phyloP scores from a whole-genome alignment of 2,329 filamentous ascomycete species.

The Fusarium hainanense region DNA sequence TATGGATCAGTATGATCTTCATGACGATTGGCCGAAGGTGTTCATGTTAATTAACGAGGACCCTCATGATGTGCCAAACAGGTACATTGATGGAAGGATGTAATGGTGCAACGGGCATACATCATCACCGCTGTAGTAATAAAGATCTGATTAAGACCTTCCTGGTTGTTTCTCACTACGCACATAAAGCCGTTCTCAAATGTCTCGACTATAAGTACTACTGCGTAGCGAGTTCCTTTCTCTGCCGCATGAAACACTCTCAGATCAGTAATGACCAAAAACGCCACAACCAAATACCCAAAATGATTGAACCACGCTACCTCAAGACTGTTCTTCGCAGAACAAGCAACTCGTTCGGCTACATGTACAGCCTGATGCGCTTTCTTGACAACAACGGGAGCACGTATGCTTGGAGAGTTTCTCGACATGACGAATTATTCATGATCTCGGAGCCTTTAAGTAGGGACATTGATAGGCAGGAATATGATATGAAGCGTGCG shows the following conservation, averaged over 20 bases:
- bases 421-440: not conserved
- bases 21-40: not conserved
- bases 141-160: no score
- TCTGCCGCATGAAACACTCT: no score
- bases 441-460: not conserved
- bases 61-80: not conserved
- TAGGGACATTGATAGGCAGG: not conserved
- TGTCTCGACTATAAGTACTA: not conserved
- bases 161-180: not conserved
- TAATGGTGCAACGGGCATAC: no score
- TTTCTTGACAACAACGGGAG: not conserved
- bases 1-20: not conserved
- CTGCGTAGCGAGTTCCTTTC: not conserved
- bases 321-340: not conserved
- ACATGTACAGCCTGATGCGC: conserved; percentile 1
- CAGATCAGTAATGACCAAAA: not conserved
- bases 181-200: not conserved
- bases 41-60: not conserved
- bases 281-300: not conserved
- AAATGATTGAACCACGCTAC: not conserved
- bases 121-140: no score
- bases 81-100: not conserved
- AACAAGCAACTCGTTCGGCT: not conserved
- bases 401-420: not conserved
- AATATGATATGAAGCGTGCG: not conserved